A percentile compares a stretch with the other conserved stretches of the same genome.
Conservation (phyloP, 169 alveolate species). For the Cryptosporidium sp. region DNA sequence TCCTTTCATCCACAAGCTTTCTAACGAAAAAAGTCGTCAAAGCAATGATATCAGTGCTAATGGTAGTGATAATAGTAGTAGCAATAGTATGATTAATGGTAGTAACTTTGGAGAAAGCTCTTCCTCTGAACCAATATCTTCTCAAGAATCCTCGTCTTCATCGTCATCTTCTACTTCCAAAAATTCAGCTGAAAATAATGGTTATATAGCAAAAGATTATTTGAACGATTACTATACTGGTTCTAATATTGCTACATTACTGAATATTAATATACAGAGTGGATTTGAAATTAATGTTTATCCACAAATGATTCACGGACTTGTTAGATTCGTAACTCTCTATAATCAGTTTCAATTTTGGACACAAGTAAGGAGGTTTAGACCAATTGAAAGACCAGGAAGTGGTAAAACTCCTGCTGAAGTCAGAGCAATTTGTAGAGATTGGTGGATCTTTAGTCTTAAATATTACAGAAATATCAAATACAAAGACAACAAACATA, state of each 20-base stretch:
- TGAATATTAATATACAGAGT: conserved; percentile 46
- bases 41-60: no score
- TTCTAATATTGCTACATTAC: conserved; percentile 51
- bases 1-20: conserved; percentile 17
- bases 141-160: neutral
- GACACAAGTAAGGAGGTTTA: conserved; percentile 62
- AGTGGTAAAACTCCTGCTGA: conserved; percentile 37
- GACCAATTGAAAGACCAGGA: conserved; percentile 71
- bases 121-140: neutral
- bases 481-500: conserved; percentile 26
- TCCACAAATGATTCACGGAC: conserved; percentile 71
- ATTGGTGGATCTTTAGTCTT: conserved; percentile 68
- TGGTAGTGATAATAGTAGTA: no score
- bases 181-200: neutral
- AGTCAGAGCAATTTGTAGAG: conserved; percentile 40
- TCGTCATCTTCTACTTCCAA: neutral
- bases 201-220: neutral
- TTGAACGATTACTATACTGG: conserved; percentile 30
- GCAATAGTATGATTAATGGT: no score
- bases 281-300: conserved; percentile 57
- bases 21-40: neutral
- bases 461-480: conserved; percentile 24
- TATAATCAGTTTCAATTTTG: conserved; percentile 63
- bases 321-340: conserved; percentile 52
- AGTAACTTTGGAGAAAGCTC: neutral